Percentiles rank a stretch among this genome's conserved stretches.
Conservation (phyloP, 352 stramenopile genomes). For the Globisporangium paroecandrum region DNA sequence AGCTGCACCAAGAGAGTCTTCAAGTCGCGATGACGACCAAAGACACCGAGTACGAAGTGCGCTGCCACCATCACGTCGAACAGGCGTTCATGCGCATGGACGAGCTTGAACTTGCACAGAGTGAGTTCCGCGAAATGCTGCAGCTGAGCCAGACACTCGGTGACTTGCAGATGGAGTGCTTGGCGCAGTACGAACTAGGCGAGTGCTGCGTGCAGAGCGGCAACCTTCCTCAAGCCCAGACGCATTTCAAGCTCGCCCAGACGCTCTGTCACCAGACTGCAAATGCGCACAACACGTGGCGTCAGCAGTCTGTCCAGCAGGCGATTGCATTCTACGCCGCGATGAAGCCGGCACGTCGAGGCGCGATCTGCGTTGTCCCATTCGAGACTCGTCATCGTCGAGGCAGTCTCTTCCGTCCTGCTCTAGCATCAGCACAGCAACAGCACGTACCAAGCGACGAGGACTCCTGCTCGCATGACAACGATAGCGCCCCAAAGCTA, state of each 20-base stretch:
- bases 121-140: slow-evolving; percentile 40
- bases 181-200: slow-evolving; percentile 51
- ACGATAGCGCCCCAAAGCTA: not conserved
- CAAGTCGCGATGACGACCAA: slow-evolving; percentile 30
- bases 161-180: slow-evolving; percentile 38
- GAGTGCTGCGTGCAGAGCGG: slow-evolving; percentile 36
- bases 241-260: slow-evolving; percentile 37
- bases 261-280: slow-evolving; percentile 46
- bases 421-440: not conserved
- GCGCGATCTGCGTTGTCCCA: slow-evolving; percentile 22
- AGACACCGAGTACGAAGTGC: slow-evolving; percentile 42
- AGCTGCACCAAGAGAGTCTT: slow-evolving; percentile 45
- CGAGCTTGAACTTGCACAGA: slow-evolving; percentile 35
- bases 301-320: slow-evolving; percentile 36
- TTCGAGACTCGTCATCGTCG: not conserved
- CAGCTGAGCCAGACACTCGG: slow-evolving; percentile 32
- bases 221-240: slow-evolving; percentile 33
- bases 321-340: slow-evolving; percentile 55
- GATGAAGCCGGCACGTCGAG: slow-evolving; percentile 27
- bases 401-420: not conserved
- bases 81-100: slow-evolving; percentile 31
- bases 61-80: slow-evolving; percentile 36
- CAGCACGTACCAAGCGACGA: not conserved
- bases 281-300: slow-evolving; percentile 34
- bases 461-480: not conserved